These are phyloP conservation scores for Globisporangium sylvaticum DNA, from an alignment of 352 stramenopile species.

Conservation along the genomic window DNA sequence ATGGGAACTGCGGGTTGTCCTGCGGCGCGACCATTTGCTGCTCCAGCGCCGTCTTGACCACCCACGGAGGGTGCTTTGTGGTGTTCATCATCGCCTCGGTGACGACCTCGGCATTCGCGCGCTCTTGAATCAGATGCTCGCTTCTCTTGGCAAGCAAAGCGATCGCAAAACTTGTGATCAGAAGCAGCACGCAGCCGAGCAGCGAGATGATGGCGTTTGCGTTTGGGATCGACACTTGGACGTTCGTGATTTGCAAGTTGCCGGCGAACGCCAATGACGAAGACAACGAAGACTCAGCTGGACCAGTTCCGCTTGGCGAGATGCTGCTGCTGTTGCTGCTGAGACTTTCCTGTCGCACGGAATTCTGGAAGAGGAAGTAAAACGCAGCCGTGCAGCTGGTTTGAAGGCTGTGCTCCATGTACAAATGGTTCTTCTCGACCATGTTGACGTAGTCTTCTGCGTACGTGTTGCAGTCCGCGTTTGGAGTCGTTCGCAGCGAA, in stretches of 20 bases:
- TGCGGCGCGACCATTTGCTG: background rate
- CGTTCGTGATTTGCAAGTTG: background rate
- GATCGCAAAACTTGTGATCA: background rate
- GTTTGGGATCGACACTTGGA: background rate
- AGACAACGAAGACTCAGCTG: too few relatives aligned
- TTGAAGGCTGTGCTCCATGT: constrained; percentile 37
- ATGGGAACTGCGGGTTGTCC: background rate
- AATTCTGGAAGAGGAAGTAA: constrained; percentile 39
- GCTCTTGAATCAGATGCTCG: constrained; percentile 1
- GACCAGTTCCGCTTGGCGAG: too few relatives aligned
- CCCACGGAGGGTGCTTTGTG: constrained; percentile 10
- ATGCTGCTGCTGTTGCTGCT: too few relatives aligned
- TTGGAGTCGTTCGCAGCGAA: background rate
- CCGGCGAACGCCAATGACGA: background rate
- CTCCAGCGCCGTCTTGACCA: constrained; percentile 5
- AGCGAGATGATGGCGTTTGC: background rate
- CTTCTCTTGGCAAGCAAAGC: background rate
- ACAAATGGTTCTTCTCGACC: constrained; percentile 33
- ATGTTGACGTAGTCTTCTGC: constrained; percentile 11
- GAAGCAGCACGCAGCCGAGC: background rate
- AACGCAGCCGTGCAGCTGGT: constrained; percentile 27
- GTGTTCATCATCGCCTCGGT: constrained; percentile 5
- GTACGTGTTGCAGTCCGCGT: background rate
- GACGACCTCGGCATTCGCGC: background rate
- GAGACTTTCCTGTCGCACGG: constrained; percentile 7